Conservation (phyloP, 352 stramenopile species). For the Phytopythium boreale region DNA sequence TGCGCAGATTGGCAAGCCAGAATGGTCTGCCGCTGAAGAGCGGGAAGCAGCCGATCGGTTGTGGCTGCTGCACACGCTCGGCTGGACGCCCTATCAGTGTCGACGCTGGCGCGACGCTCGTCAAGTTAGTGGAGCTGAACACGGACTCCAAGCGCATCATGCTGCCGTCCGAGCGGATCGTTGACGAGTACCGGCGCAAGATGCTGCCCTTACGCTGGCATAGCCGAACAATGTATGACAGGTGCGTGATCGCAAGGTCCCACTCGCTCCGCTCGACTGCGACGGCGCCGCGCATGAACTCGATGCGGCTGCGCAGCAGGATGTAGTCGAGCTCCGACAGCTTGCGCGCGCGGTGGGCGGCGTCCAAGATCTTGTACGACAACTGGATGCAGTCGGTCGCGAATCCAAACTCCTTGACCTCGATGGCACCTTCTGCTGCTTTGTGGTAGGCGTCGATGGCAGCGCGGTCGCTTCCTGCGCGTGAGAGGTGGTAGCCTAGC, state of each 20-base stretch:
- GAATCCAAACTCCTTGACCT: conserved; percentile 57
- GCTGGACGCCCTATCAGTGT: not conserved
- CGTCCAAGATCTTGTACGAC: conserved; percentile 63
- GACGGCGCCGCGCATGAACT: conserved; percentile 71
- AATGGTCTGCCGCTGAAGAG: not conserved
- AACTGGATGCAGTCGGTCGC: conserved; percentile 73
- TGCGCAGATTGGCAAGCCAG: conserved; percentile 8
- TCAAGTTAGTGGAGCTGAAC: conserved; percentile 19
- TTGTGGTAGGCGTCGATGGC: conserved; percentile 63
- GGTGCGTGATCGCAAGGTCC: conserved; percentile 53
- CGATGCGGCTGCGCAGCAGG: conserved; percentile 59
- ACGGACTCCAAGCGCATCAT: conserved; percentile 18
- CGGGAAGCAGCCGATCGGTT: not conserved
- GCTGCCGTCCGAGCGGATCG: conserved; percentile 24
- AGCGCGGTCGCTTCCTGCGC: conserved; percentile 43
- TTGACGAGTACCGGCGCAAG: conserved; percentile 48
- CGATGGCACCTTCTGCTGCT: conserved; percentile 51
- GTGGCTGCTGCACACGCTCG: not conserved
- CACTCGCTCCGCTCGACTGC: conserved; percentile 73
- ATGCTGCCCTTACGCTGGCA: conserved; percentile 64
- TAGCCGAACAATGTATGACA: conserved; percentile 58
- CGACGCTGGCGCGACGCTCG: conserved; percentile 15
- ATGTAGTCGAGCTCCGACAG: conserved; percentile 59
- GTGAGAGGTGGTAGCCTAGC: conserved; percentile 64
- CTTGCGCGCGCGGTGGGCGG: conserved; percentile 33